Base-by-base conservation (phyloP, 768 basidiomycete genomes). In the Russula dissimulans region DNA sequence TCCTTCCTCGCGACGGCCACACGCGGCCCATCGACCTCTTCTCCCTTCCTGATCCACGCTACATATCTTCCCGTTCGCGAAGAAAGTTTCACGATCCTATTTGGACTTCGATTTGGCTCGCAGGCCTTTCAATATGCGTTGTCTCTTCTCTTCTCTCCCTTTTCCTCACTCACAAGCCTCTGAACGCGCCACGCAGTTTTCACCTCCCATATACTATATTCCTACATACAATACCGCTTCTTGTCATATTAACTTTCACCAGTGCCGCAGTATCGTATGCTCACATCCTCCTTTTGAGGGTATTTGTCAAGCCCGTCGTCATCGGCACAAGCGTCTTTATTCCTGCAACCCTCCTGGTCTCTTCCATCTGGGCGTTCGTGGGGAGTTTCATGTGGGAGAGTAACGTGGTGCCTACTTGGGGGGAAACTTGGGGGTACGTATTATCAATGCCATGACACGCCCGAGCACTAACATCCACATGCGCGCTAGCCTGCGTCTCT, bases 291-390 rank as follows among this genome's bases (percentile, higher is more conserved):
- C 78, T 95, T 44, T 74, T 95, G 52, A 83, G 85, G 59, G 78
- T 90, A 60, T 92, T 93, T 66, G 87, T 91, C 59, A 82, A 85
- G 58, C 92, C 93, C 17, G 87, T 91, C 52, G 84, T 95, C 77
- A 73, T 91, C 41, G 79, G 79, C 26, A 91, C 89, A 0, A 84
- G 85, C 17, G 76, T 92, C 31, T 87, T 87, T 67, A 82, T 89
- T 50, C 89, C 91, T 43, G 79, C 80, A 31, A 84, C 85, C 0
- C 75, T 92, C 61, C 79, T 89, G 67, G 76, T 89, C 51, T 89
- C 86, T 44, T 82, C 88, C 7, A 65, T 90, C 29, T 90, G 89
- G 82, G 88, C 89, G 1, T 91, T 92, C 70, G 76, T 85, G 14
- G 89, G 88, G 34, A 89, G 87, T 68, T 91, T 91, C 65, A 77